These are phyloP conservation scores for Orbilia quercus DNA, from an alignment of 2,329 filamentous ascomycete species.

Conservation along the genomic window DNA sequence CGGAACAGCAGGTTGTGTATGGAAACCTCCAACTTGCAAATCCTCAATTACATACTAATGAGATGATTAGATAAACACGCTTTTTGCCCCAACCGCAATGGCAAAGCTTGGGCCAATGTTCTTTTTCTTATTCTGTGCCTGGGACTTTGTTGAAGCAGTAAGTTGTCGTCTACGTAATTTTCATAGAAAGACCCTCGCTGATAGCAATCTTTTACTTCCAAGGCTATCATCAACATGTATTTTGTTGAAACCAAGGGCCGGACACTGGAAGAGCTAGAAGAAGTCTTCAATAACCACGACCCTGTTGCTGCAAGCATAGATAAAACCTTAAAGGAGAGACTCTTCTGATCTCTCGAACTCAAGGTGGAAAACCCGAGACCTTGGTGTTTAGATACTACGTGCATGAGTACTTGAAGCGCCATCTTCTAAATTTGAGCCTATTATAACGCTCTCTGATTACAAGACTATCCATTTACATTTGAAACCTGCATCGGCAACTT, in stretches of 20 bases:
- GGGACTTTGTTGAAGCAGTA: slow-evolving; percentile 65
- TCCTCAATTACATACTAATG: slow-evolving; percentile 16
- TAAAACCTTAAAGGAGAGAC: slow-evolving; percentile 37
- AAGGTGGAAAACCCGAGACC: no score
- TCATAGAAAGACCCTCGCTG: no score
- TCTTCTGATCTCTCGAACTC: slow-evolving; percentile 24
- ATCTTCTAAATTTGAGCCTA: no score
- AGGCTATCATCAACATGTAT: slow-evolving; percentile 53
- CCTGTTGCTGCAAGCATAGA: slow-evolving; percentile 55
- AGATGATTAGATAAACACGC: slow-evolving; percentile 59
- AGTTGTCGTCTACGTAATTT: slow-evolving; percentile 51
- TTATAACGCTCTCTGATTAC: no score
- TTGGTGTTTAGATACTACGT: no score
- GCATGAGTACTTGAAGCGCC: no score
- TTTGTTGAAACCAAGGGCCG: slow-evolving; percentile 58
- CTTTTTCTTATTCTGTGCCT: slow-evolving; percentile 66
- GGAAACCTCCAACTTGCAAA: slow-evolving; percentile 48
- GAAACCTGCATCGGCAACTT: no score
- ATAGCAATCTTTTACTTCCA: slow-evolving; percentile 1
- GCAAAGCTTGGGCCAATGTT: slow-evolving; percentile 64
- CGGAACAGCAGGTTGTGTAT: slow-evolving; percentile 63
- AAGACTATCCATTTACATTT: no score
- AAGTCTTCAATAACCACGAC: slow-evolving; percentile 59
- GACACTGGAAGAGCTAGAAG: slow-evolving; percentile 59
- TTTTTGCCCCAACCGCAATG: slow-evolving; percentile 59